Evolutionary conservation across 2,329 filamentous ascomycete species (phyloP), one percentile per base, ranked within the genome.

Genomic region (Colletotrichum echinochloae): DNA sequence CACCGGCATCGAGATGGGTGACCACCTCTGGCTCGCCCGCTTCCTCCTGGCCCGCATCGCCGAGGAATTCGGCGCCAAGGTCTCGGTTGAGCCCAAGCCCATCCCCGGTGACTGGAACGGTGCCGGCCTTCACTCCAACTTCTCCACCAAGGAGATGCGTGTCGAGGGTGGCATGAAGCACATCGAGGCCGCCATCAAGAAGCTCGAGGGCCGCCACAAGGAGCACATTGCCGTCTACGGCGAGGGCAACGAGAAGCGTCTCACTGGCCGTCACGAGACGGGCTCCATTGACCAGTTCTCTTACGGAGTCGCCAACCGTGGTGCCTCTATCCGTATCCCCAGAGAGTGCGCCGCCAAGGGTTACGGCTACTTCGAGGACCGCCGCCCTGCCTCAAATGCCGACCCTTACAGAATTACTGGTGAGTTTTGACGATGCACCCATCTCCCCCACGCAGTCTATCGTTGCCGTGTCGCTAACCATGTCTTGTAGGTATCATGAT

Each of bases 61-160:
- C 64, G 96, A 99, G 83, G 95, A 98, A 79, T 98, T 98, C 79
- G 96, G 95, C 78, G 95, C 92, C 83, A 95, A 95, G 89, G 95
- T 98, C 74, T 97, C 95, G 48, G 92, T 98, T 82, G 90, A 95
- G 79, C 96, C 96, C 81, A 99, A 99, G 90, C 95, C 95, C 75
- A 95, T 98, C 75, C 90, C 91, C 70, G 95, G 95, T 79, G 92
- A 79, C 12, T 73, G 96, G 95, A 98, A 98, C 87, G 96, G 95
- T 79, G 94, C 94, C 71, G 94, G 94, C 83, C 91, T 97, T 60
- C 94, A 97, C 89, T 91, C 87, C 87, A 97, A 98, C 90, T 96
- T 98, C 82, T 97, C 94, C 56, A 95, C 93, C 78, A 89, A 91
- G 82, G 90, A 91, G 77, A 99, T 96, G 89, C 94, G 96, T 78